Percentiles rank a stretch among this genome's conserved stretches.
Evolutionary conservation across 768 basidiomycete species (phyloP).

Genomic region (Dioszegia aurantiaca): DNA sequence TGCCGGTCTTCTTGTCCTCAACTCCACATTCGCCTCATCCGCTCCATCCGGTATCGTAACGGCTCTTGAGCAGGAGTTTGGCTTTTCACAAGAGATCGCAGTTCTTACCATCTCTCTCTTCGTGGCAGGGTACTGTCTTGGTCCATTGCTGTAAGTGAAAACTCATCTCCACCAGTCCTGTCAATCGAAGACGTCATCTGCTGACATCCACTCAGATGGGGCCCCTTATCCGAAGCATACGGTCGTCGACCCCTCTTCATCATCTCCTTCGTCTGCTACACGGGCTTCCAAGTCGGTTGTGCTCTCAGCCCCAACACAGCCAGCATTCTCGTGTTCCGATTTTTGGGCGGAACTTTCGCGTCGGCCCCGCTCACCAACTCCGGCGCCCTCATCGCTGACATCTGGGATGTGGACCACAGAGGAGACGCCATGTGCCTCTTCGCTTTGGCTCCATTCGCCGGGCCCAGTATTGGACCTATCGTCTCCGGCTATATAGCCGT

Average conservation of each 20-base stretch:
- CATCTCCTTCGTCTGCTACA: slow-evolving; percentile 50
- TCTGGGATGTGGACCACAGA: slow-evolving; percentile 52
- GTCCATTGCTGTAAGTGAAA: slow-evolving; percentile 51
- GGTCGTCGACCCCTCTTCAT: slow-evolving; percentile 54
- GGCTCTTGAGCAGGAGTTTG: slow-evolving; percentile 39
- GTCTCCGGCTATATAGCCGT: slow-evolving; percentile 51
- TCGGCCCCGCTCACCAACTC: slow-evolving; percentile 54
- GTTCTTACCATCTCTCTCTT: slow-evolving; percentile 46
- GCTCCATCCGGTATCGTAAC: slow-evolving; percentile 46
- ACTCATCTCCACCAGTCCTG: too few relatives aligned
- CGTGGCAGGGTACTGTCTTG: slow-evolving; percentile 50
- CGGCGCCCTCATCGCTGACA: slow-evolving; percentile 53
- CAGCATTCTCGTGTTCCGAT: slow-evolving; percentile 53
- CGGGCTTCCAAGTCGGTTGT: slow-evolving; percentile 51
- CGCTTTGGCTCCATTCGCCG: slow-evolving; percentile 51
- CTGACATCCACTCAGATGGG: too few relatives aligned
- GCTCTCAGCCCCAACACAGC: slow-evolving; percentile 53
- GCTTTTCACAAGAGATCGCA: slow-evolving; percentile 46
- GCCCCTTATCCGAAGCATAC: slow-evolving; percentile 50
- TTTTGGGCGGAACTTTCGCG: slow-evolving; percentile 53
- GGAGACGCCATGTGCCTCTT: slow-evolving; percentile 53
- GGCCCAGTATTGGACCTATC: slow-evolving; percentile 52
- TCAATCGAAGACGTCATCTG: too few relatives aligned
- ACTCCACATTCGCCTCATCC: slow-evolving; percentile 51
- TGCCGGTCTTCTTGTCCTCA: slow-evolving; percentile 47